A percentile compares a stretch with the other conserved stretches of the same genome.
These are phyloP conservation scores for Diplogelasinospora grovesii DNA, from an alignment of 495 filamentous ascomycete genomes.

Conservation along the genomic window DNA sequence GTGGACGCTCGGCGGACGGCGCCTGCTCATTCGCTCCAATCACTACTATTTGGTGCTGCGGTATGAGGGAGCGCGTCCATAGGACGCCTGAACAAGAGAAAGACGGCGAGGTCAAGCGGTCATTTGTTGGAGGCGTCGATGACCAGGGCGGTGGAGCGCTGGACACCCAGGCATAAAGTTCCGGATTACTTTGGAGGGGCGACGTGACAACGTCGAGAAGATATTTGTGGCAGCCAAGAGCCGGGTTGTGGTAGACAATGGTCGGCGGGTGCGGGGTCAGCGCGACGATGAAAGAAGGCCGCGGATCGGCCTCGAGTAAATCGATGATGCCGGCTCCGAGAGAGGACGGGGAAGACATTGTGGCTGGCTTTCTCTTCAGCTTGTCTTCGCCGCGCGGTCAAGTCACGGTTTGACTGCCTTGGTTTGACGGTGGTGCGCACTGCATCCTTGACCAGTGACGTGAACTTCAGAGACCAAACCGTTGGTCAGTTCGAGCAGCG, in stretches of 20 bases:
- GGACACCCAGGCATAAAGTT: constrained; percentile 29
- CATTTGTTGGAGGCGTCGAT: background rate
- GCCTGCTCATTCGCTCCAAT: constrained; percentile 32
- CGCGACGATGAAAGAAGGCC: constrained; percentile 35
- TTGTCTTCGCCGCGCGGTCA: constrained; percentile 1
- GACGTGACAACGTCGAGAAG: constrained; percentile 17
- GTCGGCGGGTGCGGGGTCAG: constrained; percentile 20
- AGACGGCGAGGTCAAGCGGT: constrained; percentile 16
- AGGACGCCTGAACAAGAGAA: constrained; percentile 23
- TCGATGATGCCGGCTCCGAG: constrained; percentile 26
- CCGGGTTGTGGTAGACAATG: constrained; percentile 30
- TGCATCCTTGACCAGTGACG: constrained; percentile 6
- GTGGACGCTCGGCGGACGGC: constrained; percentile 6
- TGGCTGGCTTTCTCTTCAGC: too few species aligned
- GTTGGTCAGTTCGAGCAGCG: too few species aligned
- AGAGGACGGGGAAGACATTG: constrained; percentile 19
- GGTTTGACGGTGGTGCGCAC: constrained; percentile 2
- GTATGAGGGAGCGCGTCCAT: constrained; percentile 34
- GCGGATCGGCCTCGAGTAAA: constrained; percentile 33
- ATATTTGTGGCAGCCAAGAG: constrained; percentile 12
- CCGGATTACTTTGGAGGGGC: constrained; percentile 9
- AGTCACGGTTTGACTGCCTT: too few species aligned
- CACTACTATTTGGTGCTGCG: constrained; percentile 29
- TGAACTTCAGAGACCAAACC: too few species aligned
- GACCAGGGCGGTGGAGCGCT: background rate